Conservation (phyloP, 2,329 filamentous ascomycete species). For the Aspergillus felis region DNA sequence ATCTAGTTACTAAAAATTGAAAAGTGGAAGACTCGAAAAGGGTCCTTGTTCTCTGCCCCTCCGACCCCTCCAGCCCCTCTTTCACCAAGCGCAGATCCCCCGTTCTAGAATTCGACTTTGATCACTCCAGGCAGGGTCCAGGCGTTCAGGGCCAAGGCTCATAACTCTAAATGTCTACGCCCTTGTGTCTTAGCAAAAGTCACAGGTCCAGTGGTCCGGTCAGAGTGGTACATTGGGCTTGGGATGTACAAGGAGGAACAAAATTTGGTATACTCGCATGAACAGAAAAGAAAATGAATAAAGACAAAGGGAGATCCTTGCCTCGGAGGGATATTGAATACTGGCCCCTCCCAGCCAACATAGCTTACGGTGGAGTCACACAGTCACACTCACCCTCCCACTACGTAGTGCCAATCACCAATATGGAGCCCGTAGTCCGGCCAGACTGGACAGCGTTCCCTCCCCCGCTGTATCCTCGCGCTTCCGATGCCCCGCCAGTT, state of each 20-base stretch:
- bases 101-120: background rate
- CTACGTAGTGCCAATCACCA: conserved; percentile 29
- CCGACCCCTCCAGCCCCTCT: background rate
- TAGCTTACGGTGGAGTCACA: too few relatives aligned
- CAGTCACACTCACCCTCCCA: background rate
- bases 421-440: conserved; percentile 44
- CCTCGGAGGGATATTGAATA: background rate
- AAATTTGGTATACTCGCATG: background rate
- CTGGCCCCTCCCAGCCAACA: too few relatives aligned
- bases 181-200: background rate
- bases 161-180: background rate
- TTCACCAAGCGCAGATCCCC: background rate
- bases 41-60: background rate
- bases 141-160: background rate
- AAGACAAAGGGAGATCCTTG: background rate
- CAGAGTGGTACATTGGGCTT: background rate
- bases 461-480: conserved; percentile 43
- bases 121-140: background rate
- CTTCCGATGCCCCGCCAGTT: conserved; percentile 56
- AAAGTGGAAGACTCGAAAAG: background rate
- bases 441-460: conserved; percentile 42
- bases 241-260: background rate
- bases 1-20: background rate
- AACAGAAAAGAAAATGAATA: background rate
- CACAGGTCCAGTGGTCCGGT: background rate